phyloP scores from a whole-genome alignment of 257 asterid genomes.

The Penstemon newberryi region DNA sequence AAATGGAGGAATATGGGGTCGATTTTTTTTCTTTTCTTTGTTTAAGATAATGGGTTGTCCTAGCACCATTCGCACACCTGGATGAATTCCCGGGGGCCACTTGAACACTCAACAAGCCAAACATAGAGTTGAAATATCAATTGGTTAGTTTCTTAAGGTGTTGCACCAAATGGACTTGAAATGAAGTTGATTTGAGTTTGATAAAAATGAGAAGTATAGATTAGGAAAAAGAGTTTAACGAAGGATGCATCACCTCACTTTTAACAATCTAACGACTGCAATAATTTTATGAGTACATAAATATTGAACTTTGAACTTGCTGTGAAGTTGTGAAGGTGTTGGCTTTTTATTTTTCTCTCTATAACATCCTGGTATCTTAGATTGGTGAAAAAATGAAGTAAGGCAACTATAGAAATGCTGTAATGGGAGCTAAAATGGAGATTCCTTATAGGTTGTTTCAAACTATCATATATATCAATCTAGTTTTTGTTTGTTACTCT shows the following conservation, averaged over 20 bases:
- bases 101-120: too few species aligned
- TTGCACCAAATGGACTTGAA: background rate
- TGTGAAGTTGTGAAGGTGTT: too few species aligned
- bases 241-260: background rate
- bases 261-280: background rate
- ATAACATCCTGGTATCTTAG: background rate
- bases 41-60: too few species aligned
- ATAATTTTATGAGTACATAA: too few species aligned
- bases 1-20: background rate
- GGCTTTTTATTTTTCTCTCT: background rate
- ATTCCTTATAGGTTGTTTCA: background rate
- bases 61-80: too few species aligned
- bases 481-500: background rate
- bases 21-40: too few species aligned
- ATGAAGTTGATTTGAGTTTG: background rate
- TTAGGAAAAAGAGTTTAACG: background rate
- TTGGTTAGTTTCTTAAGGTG: background rate
- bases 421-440: background rate
- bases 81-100: too few species aligned
- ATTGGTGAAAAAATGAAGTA: background rate
- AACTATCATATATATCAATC: background rate
- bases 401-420: background rate
- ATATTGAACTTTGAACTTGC: too few species aligned
- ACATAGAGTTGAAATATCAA: background rate
- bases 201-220: background rate